Percentiles rank a stretch among this genome's conserved stretches.
Conservation (phyloP, 768 basidiomycete species). For the Floccularia luteovirens region DNA sequence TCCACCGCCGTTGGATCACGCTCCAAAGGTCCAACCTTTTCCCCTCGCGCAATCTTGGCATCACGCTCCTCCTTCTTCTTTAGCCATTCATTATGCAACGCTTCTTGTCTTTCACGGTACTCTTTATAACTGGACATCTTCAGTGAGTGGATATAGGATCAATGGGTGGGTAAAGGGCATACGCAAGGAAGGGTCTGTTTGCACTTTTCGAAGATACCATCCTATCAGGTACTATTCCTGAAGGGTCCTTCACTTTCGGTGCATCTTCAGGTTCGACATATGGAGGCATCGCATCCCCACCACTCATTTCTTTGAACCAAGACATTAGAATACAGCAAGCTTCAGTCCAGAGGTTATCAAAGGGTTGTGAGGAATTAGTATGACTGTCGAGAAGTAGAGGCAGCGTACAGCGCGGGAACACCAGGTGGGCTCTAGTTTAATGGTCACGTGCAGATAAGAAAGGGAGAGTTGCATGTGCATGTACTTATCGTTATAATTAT, state of each 20-base stretch:
- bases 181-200: slow-evolving; percentile 82
- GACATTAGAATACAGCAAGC: slow-evolving; percentile 41
- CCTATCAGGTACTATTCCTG: slow-evolving; percentile 47
- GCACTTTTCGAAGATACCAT: slow-evolving; percentile 78
- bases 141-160: background rate
- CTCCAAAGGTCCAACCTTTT: slow-evolving; percentile 65
- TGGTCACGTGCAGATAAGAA: too few species aligned
- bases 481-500: too few species aligned
- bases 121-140: slow-evolving; percentile 49
- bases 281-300: slow-evolving; percentile 26
- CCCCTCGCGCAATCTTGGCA: slow-evolving; percentile 67
- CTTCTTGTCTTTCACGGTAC: slow-evolving; percentile 56
- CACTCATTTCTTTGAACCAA: slow-evolving; percentile 48
- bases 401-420: too few species aligned
- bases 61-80: slow-evolving; percentile 66
- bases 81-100: slow-evolving; percentile 55
- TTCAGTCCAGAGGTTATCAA: slow-evolving; percentile 1
- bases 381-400: too few species aligned
- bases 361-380: background rate
- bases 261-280: slow-evolving; percentile 32
- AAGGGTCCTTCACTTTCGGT: slow-evolving; percentile 53
- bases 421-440: too few species aligned
- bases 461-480: too few species aligned
- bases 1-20: slow-evolving; percentile 63
- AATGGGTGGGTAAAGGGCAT: slow-evolving; percentile 11